Conservation (phyloP, 805 yeast genomes). For the Metahyphopichia silvanorum region DNA sequence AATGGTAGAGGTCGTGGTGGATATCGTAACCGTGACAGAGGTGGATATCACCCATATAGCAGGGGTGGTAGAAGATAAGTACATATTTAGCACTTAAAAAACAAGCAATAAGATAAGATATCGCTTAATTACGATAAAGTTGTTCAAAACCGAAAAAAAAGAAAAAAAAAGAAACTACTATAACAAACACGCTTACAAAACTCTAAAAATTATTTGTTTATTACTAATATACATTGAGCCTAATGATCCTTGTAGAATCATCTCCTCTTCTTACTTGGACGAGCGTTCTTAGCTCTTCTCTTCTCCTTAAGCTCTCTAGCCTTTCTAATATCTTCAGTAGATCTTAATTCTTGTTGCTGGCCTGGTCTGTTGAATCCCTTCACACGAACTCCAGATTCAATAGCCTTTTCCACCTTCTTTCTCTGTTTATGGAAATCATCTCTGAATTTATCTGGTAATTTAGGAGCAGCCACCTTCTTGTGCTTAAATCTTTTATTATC, state of each 20-base stretch:
- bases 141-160: neutral
- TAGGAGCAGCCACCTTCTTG: conserved; percentile 74
- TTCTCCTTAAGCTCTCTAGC: conserved; percentile 66
- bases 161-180: neutral
- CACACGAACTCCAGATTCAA: conserved; percentile 67
- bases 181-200: too few species aligned
- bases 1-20: conserved; percentile 30
- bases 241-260: neutral
- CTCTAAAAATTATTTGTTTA: too few species aligned
- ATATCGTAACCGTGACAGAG: conserved; percentile 16
- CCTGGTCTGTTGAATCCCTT: conserved; percentile 60
- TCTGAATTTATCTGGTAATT: conserved; percentile 83
- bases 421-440: conserved; percentile 83
- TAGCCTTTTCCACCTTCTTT: conserved; percentile 76
- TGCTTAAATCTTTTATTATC: conserved; percentile 60
- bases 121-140: neutral
- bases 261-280: conserved; percentile 48
- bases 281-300: conserved; percentile 78
- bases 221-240: too few species aligned
- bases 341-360: conserved; percentile 54
- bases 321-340: conserved; percentile 77
- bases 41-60: conserved; percentile 45
- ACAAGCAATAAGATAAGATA: too few species aligned
- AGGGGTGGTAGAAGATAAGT: conserved; percentile 34
- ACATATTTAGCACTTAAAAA: too few species aligned